A percentile compares a stretch with the other conserved stretches of the same genome.
These are phyloP conservation scores for Populus hybrid DNA, from an alignment of 441 rosid species.

Conservation along the genomic window DNA sequence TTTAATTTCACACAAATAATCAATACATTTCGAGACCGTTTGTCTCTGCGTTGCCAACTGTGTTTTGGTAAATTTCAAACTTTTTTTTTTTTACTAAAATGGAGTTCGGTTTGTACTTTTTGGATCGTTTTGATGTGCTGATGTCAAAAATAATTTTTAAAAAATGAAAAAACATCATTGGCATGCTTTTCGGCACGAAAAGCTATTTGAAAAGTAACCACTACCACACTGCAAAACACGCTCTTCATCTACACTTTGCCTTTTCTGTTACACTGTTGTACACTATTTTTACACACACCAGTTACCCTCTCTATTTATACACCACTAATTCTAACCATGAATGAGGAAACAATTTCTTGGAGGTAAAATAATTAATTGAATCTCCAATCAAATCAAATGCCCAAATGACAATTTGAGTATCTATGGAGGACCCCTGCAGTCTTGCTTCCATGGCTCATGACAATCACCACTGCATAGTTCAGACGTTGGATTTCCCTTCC, in stretches of 20 bases:
- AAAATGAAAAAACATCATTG: too few species aligned
- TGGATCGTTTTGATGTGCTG: too few species aligned
- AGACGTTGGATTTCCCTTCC: slow-evolving; percentile 36
- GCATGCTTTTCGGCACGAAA: too few species aligned
- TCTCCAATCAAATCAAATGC: neutral
- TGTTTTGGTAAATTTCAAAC: too few species aligned
- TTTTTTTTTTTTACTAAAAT: too few species aligned
- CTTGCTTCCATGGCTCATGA: neutral
- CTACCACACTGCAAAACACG: too few species aligned
- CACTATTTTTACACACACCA: neutral
- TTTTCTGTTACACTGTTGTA: neutral
- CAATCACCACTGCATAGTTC: slow-evolving; percentile 10
- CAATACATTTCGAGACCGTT: too few species aligned
- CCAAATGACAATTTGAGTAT: neutral
- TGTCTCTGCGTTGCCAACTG: too few species aligned
- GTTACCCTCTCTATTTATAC: slow-evolving; percentile 1
- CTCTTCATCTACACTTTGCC: too few species aligned
- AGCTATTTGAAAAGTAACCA: too few species aligned
- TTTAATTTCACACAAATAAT: neutral
- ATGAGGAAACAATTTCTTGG: neutral
- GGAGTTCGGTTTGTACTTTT: too few species aligned
- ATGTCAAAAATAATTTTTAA: too few species aligned
- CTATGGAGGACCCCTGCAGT: neutral
- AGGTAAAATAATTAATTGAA: neutral
- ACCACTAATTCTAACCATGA: slow-evolving; percentile 4